Evolutionary conservation across 306 rosid species (phyloP), one percentile per base, ranked within the genome.

Genomic region (Cicer cuneatum): DNA sequence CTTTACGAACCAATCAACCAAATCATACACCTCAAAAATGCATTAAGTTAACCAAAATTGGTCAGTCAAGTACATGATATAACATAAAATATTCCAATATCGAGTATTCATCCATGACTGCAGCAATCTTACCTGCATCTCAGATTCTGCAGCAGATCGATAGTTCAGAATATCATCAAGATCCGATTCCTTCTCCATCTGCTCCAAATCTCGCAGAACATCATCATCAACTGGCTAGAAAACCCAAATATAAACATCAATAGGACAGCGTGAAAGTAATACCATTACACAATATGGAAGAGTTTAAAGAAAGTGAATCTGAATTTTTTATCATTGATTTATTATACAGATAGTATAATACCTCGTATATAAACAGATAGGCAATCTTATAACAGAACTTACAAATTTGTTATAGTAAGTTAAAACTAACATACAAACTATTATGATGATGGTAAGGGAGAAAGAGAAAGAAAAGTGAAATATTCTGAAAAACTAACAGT

Each of bases 131-230:
- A 91, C 97, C 96, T 88, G 89, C 79, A 89, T 83, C 86, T 87
- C 92, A 77, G 81, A 53, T 82, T 93, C 98, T 24, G 97, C 96
- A 72, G 90, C 81, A 19, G 93, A 86, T 67, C 98, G 80, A 82
- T 89, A 93, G 81, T 86, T 83, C 80, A 91, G 78, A 74, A 93
- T 93, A 85, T 91, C 96, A 75, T 89, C 97, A 47, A 93, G 71
- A 76, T 89, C 97, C 21, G 91, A 86, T 81, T 85, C 97, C 79
- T 85, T 93, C 90, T 93, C 98, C 96, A 93, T 85, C 74, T 66
- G 83, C 87, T 93, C 98, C 87, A 89, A 86, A 73, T 91, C 89
- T 70, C 6, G 72, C 65, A 87, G 90, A 82, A 86, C 80, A 62
- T 78, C 82, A 48, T 77, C 92, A 73, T 89, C 94, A 79, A 93